phyloP scores from a whole-genome alignment of 2,329 filamentous ascomycete genomes.

The Neopestalotiopsis clavispora region DNA sequence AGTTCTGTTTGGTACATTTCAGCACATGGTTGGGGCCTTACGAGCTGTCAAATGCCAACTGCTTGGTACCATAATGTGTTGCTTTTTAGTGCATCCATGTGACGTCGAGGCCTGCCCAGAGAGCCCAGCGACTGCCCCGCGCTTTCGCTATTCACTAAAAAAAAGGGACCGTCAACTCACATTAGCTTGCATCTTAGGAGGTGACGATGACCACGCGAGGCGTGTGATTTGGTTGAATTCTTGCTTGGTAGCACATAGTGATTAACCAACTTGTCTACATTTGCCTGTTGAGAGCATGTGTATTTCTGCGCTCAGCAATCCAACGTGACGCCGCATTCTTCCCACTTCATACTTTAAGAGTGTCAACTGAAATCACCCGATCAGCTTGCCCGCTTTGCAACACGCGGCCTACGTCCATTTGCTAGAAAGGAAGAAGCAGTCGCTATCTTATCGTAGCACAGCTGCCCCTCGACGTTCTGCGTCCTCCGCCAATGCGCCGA shows the following conservation, averaged over 20 bases:
- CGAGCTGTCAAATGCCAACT: not conserved
- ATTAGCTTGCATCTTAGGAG: not conserved
- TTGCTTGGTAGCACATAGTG: not conserved
- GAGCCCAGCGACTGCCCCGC: not conserved
- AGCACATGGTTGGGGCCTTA: not conserved
- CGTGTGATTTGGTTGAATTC: constrained; percentile 4
- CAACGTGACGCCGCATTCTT: not conserved
- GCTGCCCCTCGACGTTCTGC: not conserved
- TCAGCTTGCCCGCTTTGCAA: not conserved
- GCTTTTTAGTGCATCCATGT: constrained; percentile 17
- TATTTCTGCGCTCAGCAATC: too few species aligned
- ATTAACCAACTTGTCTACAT: not conserved
- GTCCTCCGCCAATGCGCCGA: constrained; percentile 5
- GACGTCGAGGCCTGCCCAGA: constrained; percentile 15
- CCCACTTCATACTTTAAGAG: not conserved
- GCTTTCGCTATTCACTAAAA: not conserved
- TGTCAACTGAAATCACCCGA: not conserved
- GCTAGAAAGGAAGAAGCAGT: not conserved
- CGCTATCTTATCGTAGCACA: not conserved
- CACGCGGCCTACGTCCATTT: not conserved
- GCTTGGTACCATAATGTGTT: not conserved
- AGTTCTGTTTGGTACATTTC: not conserved
- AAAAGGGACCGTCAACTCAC: not conserved
- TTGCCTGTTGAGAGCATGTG: not conserved
- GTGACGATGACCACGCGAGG: not conserved